Percentiles rank a stretch among this genome's conserved stretches.
Evolutionary conservation across 345 rosid genomes (phyloP).

Genomic region (Capsella bursapastoris): DNA sequence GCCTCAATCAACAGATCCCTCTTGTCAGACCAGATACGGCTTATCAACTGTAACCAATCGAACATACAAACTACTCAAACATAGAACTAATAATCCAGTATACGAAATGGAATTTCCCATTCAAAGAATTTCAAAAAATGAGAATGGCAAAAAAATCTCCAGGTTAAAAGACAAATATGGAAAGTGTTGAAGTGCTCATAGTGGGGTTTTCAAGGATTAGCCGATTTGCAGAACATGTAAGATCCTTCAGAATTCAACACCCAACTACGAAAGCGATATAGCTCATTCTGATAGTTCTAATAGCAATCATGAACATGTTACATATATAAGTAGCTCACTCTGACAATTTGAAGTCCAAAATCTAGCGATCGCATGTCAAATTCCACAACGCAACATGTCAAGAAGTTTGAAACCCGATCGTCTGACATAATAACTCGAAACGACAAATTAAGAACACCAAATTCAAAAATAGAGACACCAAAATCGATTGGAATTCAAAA

Average conservation of each 20-base stretch:
- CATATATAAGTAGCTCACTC: not conserved
- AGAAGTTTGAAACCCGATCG: not conserved
- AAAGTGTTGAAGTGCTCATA: slow-evolving; percentile 20
- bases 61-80: slow-evolving; percentile 38
- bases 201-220: not conserved
- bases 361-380: slow-evolving; percentile 11
- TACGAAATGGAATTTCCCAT: slow-evolving; percentile 1
- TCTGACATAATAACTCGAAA: slow-evolving; percentile 1
- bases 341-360: slow-evolving; percentile 9
- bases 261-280: slow-evolving; percentile 2
- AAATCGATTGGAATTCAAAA: slow-evolving; percentile 26
- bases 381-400: slow-evolving; percentile 11
- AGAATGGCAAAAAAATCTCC: not conserved
- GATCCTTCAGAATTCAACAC: slow-evolving; percentile 1
- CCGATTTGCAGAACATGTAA: not conserved
- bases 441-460: slow-evolving; percentile 11
- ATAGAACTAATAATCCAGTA: not conserved
- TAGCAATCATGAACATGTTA: too few species aligned
- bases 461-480: slow-evolving; percentile 15
- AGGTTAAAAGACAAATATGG: slow-evolving; percentile 7
- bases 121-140: not conserved
- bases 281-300: not conserved
- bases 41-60: slow-evolving; percentile 45
- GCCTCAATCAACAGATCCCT: slow-evolving; percentile 46
- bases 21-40: slow-evolving; percentile 49